phyloP scores from a whole-genome alignment of 2,329 filamentous ascomycete species.

The Colletotrichum tropicale region DNA sequence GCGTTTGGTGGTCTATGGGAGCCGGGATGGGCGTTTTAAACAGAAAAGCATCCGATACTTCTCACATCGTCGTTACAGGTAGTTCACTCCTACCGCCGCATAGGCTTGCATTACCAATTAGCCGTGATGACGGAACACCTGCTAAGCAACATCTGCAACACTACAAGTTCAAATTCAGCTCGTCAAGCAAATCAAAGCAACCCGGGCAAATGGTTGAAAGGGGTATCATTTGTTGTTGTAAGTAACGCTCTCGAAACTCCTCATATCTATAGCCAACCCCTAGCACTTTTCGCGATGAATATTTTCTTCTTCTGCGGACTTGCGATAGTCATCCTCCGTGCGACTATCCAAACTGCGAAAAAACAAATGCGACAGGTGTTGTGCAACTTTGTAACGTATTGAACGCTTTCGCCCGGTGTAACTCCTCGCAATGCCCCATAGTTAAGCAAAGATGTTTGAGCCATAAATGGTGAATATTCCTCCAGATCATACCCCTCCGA shows the following conservation, averaged over 20 bases:
- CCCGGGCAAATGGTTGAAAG: neutral
- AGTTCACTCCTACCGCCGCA: no score
- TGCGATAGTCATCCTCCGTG: neutral
- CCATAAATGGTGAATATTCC: neutral
- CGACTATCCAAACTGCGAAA: neutral
- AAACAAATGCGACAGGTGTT: neutral
- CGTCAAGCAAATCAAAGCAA: rapidly evolving
- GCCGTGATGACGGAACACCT: no score
- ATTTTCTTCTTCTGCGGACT: neutral
- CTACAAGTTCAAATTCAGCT: neutral
- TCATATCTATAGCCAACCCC: neutral
- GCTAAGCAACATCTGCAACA: no score
- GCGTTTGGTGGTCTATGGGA: neutral
- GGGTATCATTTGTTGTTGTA: neutral
- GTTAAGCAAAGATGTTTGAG: neutral
- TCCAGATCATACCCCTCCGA: neutral
- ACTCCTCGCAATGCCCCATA: neutral
- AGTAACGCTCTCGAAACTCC: neutral
- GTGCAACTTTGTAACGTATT: neutral
- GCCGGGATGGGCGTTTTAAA: no score
- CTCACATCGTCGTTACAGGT: no score
- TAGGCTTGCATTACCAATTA: no score
- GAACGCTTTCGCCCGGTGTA: neutral
- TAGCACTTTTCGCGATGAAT: neutral
- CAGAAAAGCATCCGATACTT: no score